phyloP scores from a whole-genome alignment of 129 eudicot genomes.

The Oenanthe sinensis region DNA sequence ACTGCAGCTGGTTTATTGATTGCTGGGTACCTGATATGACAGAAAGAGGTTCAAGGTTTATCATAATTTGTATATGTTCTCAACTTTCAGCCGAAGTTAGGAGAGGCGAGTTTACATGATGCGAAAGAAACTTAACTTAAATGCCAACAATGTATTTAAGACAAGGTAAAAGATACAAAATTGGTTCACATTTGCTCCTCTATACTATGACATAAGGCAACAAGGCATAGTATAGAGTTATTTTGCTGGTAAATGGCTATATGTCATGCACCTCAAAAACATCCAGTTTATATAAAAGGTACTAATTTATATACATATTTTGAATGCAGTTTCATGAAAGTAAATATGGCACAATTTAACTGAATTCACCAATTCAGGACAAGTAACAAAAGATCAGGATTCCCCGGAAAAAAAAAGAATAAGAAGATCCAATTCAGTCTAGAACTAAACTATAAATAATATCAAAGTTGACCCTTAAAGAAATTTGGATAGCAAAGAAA shows the following conservation, averaged over 20 bases:
- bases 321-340: neutral
- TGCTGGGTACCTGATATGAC: conserved; percentile 82
- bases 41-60: conserved; percentile 7
- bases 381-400: neutral
- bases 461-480: neutral
- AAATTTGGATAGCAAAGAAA: neutral
- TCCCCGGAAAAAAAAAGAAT: neutral
- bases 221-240: neutral
- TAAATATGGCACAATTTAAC: neutral
- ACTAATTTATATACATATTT: neutral
- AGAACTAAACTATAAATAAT: neutral
- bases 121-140: neutral
- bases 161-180: neutral
- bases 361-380: neutral
- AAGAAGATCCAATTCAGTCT: neutral
- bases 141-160: neutral
- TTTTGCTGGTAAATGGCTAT: neutral
- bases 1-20: conserved; percentile 96
- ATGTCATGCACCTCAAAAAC: neutral
- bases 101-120: neutral
- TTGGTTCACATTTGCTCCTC: neutral
- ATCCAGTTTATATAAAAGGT: neutral
- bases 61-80: neutral
- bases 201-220: too few species aligned
- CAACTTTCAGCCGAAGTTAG: neutral